phyloP scores from a whole-genome alignment of 1,139 yeast genomes.

The Protomyces arabidopsidicola region DNA sequence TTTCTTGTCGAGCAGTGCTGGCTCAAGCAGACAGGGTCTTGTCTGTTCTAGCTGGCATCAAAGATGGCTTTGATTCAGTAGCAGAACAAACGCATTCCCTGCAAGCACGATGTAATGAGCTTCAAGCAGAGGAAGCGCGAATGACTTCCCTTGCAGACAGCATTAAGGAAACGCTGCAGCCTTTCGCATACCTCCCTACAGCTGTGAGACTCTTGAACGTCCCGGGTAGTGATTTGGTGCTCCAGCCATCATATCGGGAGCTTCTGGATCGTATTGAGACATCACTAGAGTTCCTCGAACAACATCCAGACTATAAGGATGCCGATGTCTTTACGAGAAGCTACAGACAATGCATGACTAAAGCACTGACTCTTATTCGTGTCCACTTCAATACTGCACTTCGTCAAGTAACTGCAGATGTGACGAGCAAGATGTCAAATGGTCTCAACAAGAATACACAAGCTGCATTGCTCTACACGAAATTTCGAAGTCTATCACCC shows the following conservation, averaged over 20 bases:
- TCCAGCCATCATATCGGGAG: conserved; percentile 50
- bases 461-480: conserved; percentile 58
- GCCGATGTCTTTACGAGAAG: conserved; percentile 64
- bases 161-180: conserved; percentile 51
- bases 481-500: conserved; percentile 49
- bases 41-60: conserved; percentile 45
- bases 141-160: conserved; percentile 48
- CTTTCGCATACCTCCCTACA: conserved; percentile 66
- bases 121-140: conserved; percentile 51
- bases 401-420: conserved; percentile 47
- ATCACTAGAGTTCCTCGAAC: conserved; percentile 50
- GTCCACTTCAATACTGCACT: conserved; percentile 59
- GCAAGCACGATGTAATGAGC: conserved; percentile 53
- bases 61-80: conserved; percentile 53
- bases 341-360: conserved; percentile 77
- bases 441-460: conserved; percentile 43
- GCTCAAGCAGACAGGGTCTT: conserved; percentile 46
- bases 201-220: conserved; percentile 65
- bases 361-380: conserved; percentile 70
- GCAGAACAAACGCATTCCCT: conserved; percentile 59
- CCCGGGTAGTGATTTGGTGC: conserved; percentile 64
- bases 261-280: conserved; percentile 59
- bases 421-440: conserved; percentile 41
- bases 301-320: conserved; percentile 55
- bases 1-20: conserved; percentile 41